Base-by-base conservation (phyloP, 1,284 basidiomycete genomes). In the Cystobasidium slooffiae region DNA sequence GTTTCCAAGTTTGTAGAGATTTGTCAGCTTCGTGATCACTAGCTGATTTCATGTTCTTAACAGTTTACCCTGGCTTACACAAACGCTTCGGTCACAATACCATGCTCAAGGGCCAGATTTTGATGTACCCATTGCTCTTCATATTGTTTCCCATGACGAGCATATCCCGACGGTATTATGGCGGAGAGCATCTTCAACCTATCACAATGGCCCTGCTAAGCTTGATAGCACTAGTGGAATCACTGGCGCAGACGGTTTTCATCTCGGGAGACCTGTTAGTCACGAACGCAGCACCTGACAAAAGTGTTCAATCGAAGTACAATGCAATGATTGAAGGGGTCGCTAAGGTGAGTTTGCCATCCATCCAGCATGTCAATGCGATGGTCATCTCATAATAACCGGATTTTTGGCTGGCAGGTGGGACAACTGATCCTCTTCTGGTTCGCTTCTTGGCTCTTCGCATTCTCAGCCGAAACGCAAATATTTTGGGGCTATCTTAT, bases 211-310 rank as follows among this genome's bases (percentile, higher is more conserved):
- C 41, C 8, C 41, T 72, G 24, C 31, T 72, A 5, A 46, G 44
- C 47, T 51, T 20, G 9, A n/a, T 72, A 18, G n/a, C 49, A 61
- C 78, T 79, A 79, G 12, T 91, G 77, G 91, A 91, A 83, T 90
- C 92, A 68, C 84, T 93, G 65, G 83, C 85, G 53, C 87, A 91
- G 80, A 94, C 92, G 0, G 84, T 85, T 41, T 90, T 94, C 84
- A 91, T 72, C 43, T 56, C 51, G 7, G 58, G 56, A 2, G 68
- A 72, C 20, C 47, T 72, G 20, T 31, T 72, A n/a, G 62, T 41
- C 51, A 72, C 68, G 4, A 72, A 72, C 63, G 68, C 58, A 10
- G 56, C 68, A 1, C 58, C 68, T 22, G 68, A 72, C 16, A 31
- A 37, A 24, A 46, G 41, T 10, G 58, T 62, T 37, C 58, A 63